These are phyloP conservation scores for Moesziomyces globuligerus DNA, from an alignment of 1,284 basidiomycete genomes.

Conservation along the genomic window DNA sequence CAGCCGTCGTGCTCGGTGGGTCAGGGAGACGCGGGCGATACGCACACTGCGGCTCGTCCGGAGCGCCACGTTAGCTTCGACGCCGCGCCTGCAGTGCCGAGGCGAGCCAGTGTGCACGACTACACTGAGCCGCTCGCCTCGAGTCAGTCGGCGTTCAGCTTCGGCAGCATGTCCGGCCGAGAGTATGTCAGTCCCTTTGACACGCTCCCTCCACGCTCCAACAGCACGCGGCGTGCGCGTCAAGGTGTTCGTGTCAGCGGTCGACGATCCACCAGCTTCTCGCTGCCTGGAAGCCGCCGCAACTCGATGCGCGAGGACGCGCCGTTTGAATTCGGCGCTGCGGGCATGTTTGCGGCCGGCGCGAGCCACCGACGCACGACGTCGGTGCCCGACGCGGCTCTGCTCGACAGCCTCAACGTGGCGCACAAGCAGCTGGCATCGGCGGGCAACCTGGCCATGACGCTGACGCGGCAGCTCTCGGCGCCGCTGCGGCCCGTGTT, in stretches of 20 bases:
- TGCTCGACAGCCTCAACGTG: slow-evolving; percentile 49
- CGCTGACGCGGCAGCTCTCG: slow-evolving; percentile 54
- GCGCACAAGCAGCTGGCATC: slow-evolving; percentile 56
- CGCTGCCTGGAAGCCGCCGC: slow-evolving; percentile 44
- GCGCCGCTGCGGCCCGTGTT: slow-evolving; percentile 53
- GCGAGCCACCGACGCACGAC: slow-evolving; percentile 17
- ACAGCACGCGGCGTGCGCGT: slow-evolving; percentile 32
- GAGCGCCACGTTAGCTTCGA: slow-evolving; percentile 49
- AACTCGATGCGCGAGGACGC: slow-evolving; percentile 40
- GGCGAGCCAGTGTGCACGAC: slow-evolving; percentile 15
- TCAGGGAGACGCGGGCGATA: slow-evolving; percentile 2
- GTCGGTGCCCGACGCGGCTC: slow-evolving; percentile 39
- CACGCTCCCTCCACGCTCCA: slow-evolving; percentile 38
- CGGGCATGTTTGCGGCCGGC: background rate
- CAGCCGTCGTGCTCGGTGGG: slow-evolving; percentile 12
- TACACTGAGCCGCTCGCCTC: slow-evolving; percentile 11
- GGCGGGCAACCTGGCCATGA: slow-evolving; percentile 52
- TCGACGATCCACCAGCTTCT: slow-evolving; percentile 38
- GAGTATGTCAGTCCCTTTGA: slow-evolving; percentile 28
- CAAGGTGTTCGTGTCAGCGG: slow-evolving; percentile 29
- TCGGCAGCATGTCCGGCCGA: slow-evolving; percentile 10
- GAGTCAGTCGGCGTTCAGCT: slow-evolving; percentile 29
- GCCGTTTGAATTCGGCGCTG: slow-evolving; percentile 5
- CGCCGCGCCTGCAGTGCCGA: slow-evolving; percentile 9
- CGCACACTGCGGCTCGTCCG: slow-evolving; percentile 2